Evolutionary conservation across 441 rosid genomes (phyloP).

Genomic region (Populus trichocarpa): DNA sequence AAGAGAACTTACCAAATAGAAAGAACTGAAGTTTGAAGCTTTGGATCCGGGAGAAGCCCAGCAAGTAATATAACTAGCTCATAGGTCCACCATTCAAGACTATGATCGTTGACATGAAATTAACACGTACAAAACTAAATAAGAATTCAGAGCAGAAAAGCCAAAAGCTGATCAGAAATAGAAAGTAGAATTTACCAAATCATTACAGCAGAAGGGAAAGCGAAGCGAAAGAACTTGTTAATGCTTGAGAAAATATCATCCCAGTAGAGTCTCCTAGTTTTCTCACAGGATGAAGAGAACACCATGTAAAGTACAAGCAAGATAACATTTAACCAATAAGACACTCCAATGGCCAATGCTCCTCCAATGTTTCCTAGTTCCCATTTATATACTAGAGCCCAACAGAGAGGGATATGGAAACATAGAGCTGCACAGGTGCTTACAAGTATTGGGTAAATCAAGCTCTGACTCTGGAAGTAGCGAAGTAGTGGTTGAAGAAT

Average conservation of each 20-base stretch:
- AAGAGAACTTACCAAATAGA: neutral
- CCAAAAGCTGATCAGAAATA: neutral
- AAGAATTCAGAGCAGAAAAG: neutral
- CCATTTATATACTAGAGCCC: neutral
- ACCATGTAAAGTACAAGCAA: neutral
- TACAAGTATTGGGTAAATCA: constrained; percentile 32
- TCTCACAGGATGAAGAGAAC: neutral
- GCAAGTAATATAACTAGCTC: neutral
- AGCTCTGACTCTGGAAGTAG: constrained; percentile 55
- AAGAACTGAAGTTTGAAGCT: neutral
- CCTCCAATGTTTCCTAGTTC: neutral
- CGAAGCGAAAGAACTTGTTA: neutral
- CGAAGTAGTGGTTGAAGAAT: constrained; percentile 49
- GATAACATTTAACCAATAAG: neutral
- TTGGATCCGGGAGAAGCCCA: neutral
- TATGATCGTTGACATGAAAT: neutral
- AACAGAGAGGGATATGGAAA: neutral
- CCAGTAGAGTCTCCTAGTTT: neutral
- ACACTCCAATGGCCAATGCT: neutral
- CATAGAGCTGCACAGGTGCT: neutral
- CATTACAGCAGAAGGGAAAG: neutral
- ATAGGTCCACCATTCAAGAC: neutral
- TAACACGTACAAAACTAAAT: neutral
- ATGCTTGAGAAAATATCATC: neutral
- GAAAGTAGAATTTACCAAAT: neutral